Evolutionary conservation across 225 moss, liverwort and hornwort species (phyloP), one percentile per base, ranked within the genome.

Genomic region (Pseudisothecium myosuroides): DNA sequence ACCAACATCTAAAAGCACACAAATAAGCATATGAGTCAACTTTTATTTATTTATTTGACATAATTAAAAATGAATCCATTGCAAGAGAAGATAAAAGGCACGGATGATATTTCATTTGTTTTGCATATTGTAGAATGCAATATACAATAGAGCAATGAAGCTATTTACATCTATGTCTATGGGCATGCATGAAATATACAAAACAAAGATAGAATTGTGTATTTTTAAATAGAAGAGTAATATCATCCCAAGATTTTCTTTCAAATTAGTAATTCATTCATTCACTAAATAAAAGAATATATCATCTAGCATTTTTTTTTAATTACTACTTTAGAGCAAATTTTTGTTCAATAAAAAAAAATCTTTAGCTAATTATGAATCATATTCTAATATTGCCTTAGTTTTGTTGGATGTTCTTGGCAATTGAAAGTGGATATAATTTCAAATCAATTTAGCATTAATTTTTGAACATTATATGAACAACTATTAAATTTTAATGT

Each of bases 11-110:
- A 26, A 41, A 2, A 71, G 15, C 0, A 71, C 9, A 71, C 26
- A 2, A 71, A 71, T 71, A 41, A 41, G 0, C 8, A 71, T 41
- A 0, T 41, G 0, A 43, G 2, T 43, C 2, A 27, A 0, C 0
- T 27, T 26, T 71, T 71, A 41, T 26, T 71, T 41, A 41, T 71
- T 26, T 41, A 26, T 39, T 69, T 39, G 69, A 15, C 5, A 41
- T 27, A 27, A 43, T 9, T 27, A 6, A 26, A 72, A 72, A 17
- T 3, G 0, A 72, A 27, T 45, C 28, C 3, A 16, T 43, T 27
- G 28, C 28, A 43, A 43, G 10, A 28, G 5, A 45, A 43, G 6
- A 45, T 72, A 43, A 0, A 28, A 72, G 28, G 28, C 6, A 0
- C 0, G 5, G 0, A 72, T 9, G 14, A 41, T 69, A 69, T 69